These are phyloP conservation scores for Talaromyces ruber DNA, from an alignment of 495 filamentous ascomycete genomes.

Conservation along the genomic window DNA sequence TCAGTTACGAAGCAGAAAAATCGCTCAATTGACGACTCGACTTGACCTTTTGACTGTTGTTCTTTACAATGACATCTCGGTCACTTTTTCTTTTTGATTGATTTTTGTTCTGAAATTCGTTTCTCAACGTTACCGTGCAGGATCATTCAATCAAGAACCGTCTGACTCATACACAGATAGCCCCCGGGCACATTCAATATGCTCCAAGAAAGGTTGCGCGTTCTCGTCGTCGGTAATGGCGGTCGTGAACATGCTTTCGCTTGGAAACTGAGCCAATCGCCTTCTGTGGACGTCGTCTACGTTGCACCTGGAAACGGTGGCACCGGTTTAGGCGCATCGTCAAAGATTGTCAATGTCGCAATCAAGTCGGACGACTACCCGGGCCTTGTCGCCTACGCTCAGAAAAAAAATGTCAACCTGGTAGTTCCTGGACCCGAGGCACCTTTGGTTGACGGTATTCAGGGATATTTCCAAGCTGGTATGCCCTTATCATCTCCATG, in stretches of 20 bases:
- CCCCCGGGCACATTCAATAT: slow-evolving; percentile 15
- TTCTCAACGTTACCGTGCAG: neutral
- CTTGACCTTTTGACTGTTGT: neutral
- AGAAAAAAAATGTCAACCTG: slow-evolving; percentile 66
- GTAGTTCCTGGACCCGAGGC: slow-evolving; percentile 89
- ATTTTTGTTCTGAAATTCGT: neutral
- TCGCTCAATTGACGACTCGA: neutral
- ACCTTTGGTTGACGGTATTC: slow-evolving; percentile 86
- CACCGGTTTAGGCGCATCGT: slow-evolving; percentile 52
- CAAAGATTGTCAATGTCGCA: slow-evolving; percentile 65
- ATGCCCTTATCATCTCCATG: slow-evolving; percentile 6
- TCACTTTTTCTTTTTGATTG: neutral
- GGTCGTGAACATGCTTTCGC: slow-evolving; percentile 92
- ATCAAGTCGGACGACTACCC: slow-evolving; percentile 70
- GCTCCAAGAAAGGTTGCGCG: slow-evolving; percentile 40
- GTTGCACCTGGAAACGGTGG: slow-evolving; percentile 77
- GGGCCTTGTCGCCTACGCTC: slow-evolving; percentile 65
- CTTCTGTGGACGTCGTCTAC: slow-evolving; percentile 40
- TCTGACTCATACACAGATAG: neutral
- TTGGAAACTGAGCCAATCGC: slow-evolving; percentile 85
- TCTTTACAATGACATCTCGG: neutral
- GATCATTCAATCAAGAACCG: neutral
- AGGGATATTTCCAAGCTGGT: slow-evolving; percentile 68
- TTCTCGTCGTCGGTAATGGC: slow-evolving; percentile 87
- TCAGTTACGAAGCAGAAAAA: neutral